phyloP scores from a whole-genome alignment of 208 protist species.

The Willaertia magna region DNA sequence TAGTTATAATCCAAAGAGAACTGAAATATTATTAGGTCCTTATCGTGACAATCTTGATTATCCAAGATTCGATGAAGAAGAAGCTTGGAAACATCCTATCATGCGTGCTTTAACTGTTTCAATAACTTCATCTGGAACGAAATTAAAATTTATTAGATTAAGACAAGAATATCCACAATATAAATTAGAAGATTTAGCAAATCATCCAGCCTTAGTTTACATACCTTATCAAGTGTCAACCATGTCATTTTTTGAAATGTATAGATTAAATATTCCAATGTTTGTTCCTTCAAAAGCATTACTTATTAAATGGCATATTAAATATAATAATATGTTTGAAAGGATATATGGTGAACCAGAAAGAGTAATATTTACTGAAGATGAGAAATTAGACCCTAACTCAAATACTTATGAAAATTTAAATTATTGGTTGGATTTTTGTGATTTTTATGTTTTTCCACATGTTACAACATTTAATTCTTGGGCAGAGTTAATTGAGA shows the following conservation, averaged over 20 bases:
- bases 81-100: no score
- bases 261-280: constrained; percentile 25
- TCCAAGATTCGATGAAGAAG: no score
- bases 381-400: background rate
- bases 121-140: background rate
- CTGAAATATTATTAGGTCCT: constrained; percentile 3
- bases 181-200: background rate
- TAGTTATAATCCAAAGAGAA: background rate
- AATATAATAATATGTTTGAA: background rate
- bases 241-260: constrained; percentile 32
- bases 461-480: constrained; percentile 18
- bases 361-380: no score
- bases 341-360: background rate
- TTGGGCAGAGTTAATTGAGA: constrained; percentile 12
- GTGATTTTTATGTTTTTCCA: constrained; percentile 26
- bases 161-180: constrained; percentile 1
- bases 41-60: background rate
- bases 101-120: no score
- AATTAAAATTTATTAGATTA: background rate
- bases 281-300: constrained; percentile 21
- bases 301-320: constrained; percentile 18
- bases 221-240: constrained; percentile 29
- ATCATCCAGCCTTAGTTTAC: constrained; percentile 9
- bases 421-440: constrained; percentile 14
- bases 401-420: background rate